Base-by-base conservation (phyloP, 1,284 basidiomycete species). In the Cutaneotrichosporon spelunceum region DNA sequence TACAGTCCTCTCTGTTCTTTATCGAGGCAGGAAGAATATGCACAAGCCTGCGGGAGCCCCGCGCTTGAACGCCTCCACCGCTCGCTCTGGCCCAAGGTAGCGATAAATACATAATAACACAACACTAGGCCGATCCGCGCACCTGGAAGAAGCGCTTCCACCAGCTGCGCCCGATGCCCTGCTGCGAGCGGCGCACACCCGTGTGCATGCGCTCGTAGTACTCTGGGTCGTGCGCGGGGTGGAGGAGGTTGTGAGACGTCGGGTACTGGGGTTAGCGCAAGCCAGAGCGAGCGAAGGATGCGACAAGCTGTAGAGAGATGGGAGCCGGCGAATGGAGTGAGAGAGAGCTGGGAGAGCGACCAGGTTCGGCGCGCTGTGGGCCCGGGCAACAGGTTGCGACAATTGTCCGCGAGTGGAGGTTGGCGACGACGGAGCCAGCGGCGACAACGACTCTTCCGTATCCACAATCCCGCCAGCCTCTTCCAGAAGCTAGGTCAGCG, bases 141-240 rank as follows among this genome's bases (percentile, higher is more conserved):
- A 74, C 60, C 67, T 76, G 73, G 72, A 78, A 78, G 68, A 78
- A 78, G 21, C 69, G 66, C 65, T 71, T 74, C 72, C 72, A 76
- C 71, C 71, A 78, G 59, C 70, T 73, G 27, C 76, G 65, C n/a
- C 71, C 72, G 44, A 74, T 68, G 1, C 76, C 76, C 59, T 72
- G 67, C 16, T 66, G 57, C 5, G 72, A 65, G 19, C 66, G 66
- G 56, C 72, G 70, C 13, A 78, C 74, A 42, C 76, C 76, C 29
- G 76, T 71, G 56, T 66, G 61, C 34, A 78, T 71, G 13, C 76
- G 70, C 24, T 68, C 68, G 66, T 75, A 78, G 61, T 72, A 74
- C 49, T 69, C 56, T 21, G 75, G 72, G 63, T 78, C 76, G 54
- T 76, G 70, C 21, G 66, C 55, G 10, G 76, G 76, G 64, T 64